These are phyloP conservation scores for Pythium dissotocum DNA, from an alignment of 352 stramenopile genomes.

Conservation along the genomic window DNA sequence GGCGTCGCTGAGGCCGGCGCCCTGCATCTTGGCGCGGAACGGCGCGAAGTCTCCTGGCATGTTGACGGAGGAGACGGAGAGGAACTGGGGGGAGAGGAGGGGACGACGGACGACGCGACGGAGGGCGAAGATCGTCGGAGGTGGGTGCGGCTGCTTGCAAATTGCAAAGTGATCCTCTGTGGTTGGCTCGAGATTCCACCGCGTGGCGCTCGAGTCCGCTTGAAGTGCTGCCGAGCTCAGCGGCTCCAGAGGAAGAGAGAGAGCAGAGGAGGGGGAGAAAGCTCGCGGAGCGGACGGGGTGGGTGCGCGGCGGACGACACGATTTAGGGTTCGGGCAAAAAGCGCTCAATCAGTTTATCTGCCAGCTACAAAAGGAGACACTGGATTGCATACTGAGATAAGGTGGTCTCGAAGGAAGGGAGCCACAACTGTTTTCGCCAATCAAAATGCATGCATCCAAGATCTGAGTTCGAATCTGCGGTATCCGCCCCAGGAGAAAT, in stretches of 20 bases:
- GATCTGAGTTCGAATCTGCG: constrained; percentile 29
- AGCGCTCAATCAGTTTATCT: constrained; percentile 18
- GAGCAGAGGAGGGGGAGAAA: constrained; percentile 1
- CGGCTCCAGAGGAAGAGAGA: not conserved
- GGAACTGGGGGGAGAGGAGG: not conserved
- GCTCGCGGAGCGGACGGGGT: constrained; percentile 7
- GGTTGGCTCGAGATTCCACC: not conserved
- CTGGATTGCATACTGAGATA: constrained; percentile 8
- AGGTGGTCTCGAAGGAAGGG: not conserved
- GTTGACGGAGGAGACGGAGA: constrained; percentile 6
- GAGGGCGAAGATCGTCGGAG: constrained; percentile 22
- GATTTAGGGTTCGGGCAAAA: not conserved
- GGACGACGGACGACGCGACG: constrained; percentile 16
- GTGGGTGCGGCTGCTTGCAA: constrained; percentile 16
- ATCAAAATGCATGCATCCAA: constrained; percentile 6
- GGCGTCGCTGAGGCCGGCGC: constrained; percentile 92
- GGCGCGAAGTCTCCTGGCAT: constrained; percentile 69
- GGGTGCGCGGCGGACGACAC: constrained; percentile 11
- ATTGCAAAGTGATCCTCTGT: constrained; percentile 21
- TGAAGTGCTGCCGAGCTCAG: constrained; percentile 8
- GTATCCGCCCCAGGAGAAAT: constrained; percentile 13
- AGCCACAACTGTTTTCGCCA: constrained; percentile 3
- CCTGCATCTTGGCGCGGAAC: constrained; percentile 96
- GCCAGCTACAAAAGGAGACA: not conserved
- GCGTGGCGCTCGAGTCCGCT: not conserved